Evolutionary conservation across 495 filamentous ascomycete species (phyloP).

Genomic region (Schizothecium vesticola): DNA sequence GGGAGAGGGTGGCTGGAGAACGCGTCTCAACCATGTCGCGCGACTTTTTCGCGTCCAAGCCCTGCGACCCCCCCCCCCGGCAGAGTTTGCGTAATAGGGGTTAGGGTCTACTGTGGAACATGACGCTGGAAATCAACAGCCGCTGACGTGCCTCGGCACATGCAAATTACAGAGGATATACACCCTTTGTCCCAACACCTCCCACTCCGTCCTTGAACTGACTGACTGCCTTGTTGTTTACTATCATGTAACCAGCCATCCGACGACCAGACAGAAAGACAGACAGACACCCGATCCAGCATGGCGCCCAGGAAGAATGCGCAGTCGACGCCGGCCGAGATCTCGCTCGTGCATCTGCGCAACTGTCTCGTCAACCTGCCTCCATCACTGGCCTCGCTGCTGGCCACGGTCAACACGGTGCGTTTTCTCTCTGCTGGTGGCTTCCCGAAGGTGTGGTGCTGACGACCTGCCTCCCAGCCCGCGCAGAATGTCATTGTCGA

Average conservation of each 20-base stretch:
- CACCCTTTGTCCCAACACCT: constrained; percentile 6
- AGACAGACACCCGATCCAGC: neutral
- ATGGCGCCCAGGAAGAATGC: constrained; percentile 64
- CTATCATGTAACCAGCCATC: neutral
- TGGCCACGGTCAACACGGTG: constrained; percentile 85
- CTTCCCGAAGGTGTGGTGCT: neutral
- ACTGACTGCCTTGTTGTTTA: neutral
- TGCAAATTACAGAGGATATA: constrained; percentile 18
- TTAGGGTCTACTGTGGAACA: neutral
- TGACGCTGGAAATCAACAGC: neutral
- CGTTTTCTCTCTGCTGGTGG: constrained; percentile 24
- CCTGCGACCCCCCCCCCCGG: neutral
- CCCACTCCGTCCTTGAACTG: neutral
- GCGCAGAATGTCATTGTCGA: constrained; percentile 96
- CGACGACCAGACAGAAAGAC: neutral
- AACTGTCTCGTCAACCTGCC: constrained; percentile 94
- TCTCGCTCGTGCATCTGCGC: constrained; percentile 77
- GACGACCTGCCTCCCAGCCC: constrained; percentile 42
- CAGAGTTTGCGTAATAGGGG: constrained; percentile 4
- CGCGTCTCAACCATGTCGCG: constrained; percentile 20
- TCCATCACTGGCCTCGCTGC: constrained; percentile 69
- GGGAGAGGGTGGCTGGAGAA: constrained; percentile 23
- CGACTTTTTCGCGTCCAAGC: constrained; percentile 25
- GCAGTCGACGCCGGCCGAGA: constrained; percentile 63
- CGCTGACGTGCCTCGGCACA: constrained; percentile 31